These are phyloP conservation scores for Hypoxylon crocopeplum DNA, from an alignment of 495 filamentous ascomycete species.

Conservation along the genomic window DNA sequence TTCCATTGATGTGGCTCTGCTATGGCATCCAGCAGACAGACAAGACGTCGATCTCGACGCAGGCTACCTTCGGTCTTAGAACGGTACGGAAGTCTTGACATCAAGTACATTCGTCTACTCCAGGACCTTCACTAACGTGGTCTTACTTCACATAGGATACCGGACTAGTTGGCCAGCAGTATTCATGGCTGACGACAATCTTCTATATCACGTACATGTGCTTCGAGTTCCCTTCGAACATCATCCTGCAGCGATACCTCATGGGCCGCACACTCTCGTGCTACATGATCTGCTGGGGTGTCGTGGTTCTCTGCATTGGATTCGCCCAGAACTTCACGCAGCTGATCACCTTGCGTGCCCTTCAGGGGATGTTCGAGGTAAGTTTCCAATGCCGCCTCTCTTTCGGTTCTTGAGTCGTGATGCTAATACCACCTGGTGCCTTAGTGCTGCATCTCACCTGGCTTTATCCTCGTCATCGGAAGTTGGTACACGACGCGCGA, in stretches of 20 bases:
- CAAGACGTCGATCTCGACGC: constrained; percentile 42
- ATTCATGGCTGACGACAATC: constrained; percentile 43
- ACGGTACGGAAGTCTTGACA: constrained; percentile 2
- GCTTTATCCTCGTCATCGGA: constrained; percentile 45
- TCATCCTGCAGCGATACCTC: constrained; percentile 40
- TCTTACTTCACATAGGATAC: constrained; percentile 30
- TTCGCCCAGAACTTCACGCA: constrained; percentile 46
- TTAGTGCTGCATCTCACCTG: constrained; percentile 49
- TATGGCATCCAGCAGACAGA: constrained; percentile 45
- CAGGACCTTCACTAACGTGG: not conserved
- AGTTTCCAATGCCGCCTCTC: not conserved
- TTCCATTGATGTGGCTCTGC: constrained; percentile 46
- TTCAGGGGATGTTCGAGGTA: constrained; percentile 47
- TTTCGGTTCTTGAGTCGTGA: too few relatives aligned
- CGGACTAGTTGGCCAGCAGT: constrained; percentile 42
- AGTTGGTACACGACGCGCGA: constrained; percentile 48
- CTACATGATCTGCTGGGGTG: constrained; percentile 44
- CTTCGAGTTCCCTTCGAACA: constrained; percentile 45
- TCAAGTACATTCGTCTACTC: too few relatives aligned
- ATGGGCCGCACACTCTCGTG: constrained; percentile 45
- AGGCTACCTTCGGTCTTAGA: constrained; percentile 40
- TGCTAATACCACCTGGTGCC: not conserved
- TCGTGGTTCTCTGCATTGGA: constrained; percentile 39
- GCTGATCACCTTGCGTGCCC: constrained; percentile 39
- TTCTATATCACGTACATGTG: constrained; percentile 45